Base-by-base conservation (phyloP, 805 yeast genomes). In the Yarrowia sp. region DNA sequence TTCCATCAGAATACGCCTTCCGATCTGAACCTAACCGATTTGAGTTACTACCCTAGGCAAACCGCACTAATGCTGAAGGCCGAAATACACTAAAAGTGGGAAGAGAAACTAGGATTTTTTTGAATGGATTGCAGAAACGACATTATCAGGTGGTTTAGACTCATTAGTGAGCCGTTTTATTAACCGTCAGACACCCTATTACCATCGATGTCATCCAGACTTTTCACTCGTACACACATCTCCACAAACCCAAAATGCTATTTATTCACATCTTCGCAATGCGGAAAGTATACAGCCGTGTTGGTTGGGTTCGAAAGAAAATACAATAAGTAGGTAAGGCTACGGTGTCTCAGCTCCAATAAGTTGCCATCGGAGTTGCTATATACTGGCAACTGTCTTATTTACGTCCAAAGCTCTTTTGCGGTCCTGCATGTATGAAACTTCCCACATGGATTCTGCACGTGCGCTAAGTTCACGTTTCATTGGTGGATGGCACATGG, bases 391-490 rank as follows among this genome's bases (percentile, higher is more conserved):
- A 46, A 16, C 11, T 21, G 36, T 16, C 32, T 3, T 5, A 9
- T 17, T 7, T 16, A 26, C n/a, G 21, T 17, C 52, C 36, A 28
- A 22, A 10, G 52, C 52, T 2, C 36, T 12, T 12, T 28, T 48
- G 22, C 11, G 35, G 44, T 36, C 46, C 61, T 54, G 61, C 61
- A 54, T 26, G 46, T 54, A 26, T 38, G 61, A 54, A 54, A 28
- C 61, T 54, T 38, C 61, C 28, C 61, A 54, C 61, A 54, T 54
- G 61, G 61, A 54, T 54, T 54, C 61, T 54, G 61, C 61, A 54
- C 61, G 61, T 54, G 61, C 46, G 21, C 46, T 10, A 54, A 54
- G 35, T 54, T 54, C 61, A 17, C 61, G 26, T 54, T 26, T 36
- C 61, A 54, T 54, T 36, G 46, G 61, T 54, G 35, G 61, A 26